Conservation (phyloP, 2,329 filamentous ascomycete species). For the Cladosporium velox region DNA sequence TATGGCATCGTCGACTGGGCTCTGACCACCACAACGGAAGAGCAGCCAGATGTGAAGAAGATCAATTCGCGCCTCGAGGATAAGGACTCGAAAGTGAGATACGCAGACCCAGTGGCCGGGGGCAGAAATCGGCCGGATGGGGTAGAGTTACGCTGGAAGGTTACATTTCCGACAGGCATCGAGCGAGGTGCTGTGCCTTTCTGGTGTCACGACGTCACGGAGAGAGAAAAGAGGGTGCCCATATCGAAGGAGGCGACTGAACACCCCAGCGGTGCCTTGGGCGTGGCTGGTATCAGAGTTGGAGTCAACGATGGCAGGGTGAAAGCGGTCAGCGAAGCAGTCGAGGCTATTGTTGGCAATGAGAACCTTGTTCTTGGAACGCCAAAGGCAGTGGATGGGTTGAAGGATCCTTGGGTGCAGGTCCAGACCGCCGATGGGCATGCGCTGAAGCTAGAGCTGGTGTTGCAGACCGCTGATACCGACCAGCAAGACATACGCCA, state of each 20-base stretch:
- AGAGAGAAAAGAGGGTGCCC: conserved; percentile 59
- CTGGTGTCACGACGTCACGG: conserved; percentile 66
- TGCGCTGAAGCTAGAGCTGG: conserved; percentile 8
- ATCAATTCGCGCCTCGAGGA: conserved; percentile 28
- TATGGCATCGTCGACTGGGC: conserved; percentile 64
- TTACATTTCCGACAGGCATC: conserved; percentile 51
- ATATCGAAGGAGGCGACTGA: conserved; percentile 39
- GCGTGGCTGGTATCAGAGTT: conserved; percentile 48
- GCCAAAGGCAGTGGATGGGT: conserved; percentile 8
- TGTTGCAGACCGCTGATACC: not conserved
- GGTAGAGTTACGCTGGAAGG: conserved; percentile 59
- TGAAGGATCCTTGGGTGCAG: conserved; percentile 5
- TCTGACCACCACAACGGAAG: conserved; percentile 44
- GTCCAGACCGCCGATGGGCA: not conserved
- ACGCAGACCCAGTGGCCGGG: conserved; percentile 53
- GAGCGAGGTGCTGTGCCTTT: conserved; percentile 61
- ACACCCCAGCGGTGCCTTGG: conserved; percentile 57
- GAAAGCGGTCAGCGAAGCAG: conserved; percentile 1
- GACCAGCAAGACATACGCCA: conserved; percentile 11
- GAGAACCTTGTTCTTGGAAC: conserved; percentile 4
- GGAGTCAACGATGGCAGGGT: conserved; percentile 15
- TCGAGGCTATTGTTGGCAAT: conserved; percentile 6
- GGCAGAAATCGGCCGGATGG: conserved; percentile 60
- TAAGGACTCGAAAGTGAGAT: conserved; percentile 42
- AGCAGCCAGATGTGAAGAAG: conserved; percentile 26